These are phyloP conservation scores for Solanum gracilifrons DNA, from an alignment of 257 asterid genomes.

Conservation along the genomic window DNA sequence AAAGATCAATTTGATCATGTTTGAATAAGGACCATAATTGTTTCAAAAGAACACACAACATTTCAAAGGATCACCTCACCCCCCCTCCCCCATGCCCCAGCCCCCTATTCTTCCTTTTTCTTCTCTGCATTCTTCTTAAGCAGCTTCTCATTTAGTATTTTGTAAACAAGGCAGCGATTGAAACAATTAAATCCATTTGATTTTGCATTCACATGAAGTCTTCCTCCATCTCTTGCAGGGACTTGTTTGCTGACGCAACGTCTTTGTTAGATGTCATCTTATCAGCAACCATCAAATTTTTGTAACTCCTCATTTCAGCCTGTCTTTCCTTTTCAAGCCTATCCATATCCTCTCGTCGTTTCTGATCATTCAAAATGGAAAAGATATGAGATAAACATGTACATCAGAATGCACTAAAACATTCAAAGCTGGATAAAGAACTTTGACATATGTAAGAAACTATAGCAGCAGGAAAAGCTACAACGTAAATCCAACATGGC, in stretches of 20 bases:
- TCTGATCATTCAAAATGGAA: slow-evolving; percentile 26
- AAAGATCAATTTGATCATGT: slow-evolving; percentile 7
- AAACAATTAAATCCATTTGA: background rate
- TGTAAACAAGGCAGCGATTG: background rate
- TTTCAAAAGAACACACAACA: slow-evolving; percentile 2
- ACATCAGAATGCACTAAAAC: background rate
- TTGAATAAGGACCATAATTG: background rate
- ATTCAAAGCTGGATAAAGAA: background rate
- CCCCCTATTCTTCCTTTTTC: slow-evolving; percentile 1
- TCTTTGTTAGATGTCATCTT: slow-evolving; percentile 97
- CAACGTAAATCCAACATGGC: background rate
- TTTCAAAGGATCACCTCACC: background rate
- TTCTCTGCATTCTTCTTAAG: background rate
- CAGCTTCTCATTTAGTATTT: background rate
- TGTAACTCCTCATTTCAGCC: slow-evolving; percentile 88
- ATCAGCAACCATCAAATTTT: slow-evolving; percentile 90
- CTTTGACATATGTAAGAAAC: background rate
- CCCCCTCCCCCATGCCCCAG: slow-evolving; percentile 1
- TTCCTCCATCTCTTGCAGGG: slow-evolving; percentile 92
- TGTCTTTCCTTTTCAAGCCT: slow-evolving; percentile 85
- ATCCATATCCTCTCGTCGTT: slow-evolving; percentile 77
- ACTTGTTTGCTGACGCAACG: slow-evolving; percentile 68
- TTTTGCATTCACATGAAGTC: slow-evolving; percentile 68
- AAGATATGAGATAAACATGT: background rate
- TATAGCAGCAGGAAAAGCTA: background rate